phyloP scores from a whole-genome alignment of 2,329 filamentous ascomycete species.

The Diaporthe australafricana region DNA sequence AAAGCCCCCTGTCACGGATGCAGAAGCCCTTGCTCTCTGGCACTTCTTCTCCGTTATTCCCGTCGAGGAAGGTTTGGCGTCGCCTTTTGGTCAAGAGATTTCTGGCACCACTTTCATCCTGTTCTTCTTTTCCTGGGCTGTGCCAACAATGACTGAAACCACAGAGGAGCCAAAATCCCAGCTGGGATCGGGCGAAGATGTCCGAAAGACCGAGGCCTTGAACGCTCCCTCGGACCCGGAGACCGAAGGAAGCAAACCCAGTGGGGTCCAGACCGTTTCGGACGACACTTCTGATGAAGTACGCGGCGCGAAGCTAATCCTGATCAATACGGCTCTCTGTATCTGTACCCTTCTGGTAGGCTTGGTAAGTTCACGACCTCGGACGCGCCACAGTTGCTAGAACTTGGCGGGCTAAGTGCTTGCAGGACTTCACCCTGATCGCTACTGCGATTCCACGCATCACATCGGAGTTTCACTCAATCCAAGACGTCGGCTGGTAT shows the following conservation, averaged over 20 bases:
- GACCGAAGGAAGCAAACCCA: background rate
- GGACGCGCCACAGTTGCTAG: background rate
- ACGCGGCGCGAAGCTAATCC: background rate
- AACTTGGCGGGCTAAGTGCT: background rate
- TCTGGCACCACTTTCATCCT: too few relatives aligned
- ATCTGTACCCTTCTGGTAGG: conserved; percentile 2
- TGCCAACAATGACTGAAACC: background rate
- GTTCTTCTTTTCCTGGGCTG: too few relatives aligned
- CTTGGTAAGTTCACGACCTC: background rate
- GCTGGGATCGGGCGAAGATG: too few relatives aligned
- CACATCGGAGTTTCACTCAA: conserved; percentile 47
- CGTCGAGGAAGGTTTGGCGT: too few relatives aligned
- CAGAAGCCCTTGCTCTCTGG: too few relatives aligned
- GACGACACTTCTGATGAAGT: background rate
- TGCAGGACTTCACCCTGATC: conserved; percentile 2
- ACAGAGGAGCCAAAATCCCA: too few relatives aligned
- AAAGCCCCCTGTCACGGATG: too few relatives aligned
- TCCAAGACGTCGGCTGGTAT: conserved; percentile 47
- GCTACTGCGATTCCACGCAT: conserved; percentile 42
- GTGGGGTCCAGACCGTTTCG: background rate
- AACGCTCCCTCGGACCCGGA: background rate
- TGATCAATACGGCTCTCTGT: background rate
- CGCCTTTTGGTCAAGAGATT: too few relatives aligned
- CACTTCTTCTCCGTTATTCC: too few relatives aligned
- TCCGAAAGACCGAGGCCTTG: background rate